Conservation (phyloP, 192 early-diverging fungal genomes). For the Linnemannia exigua region DNA sequence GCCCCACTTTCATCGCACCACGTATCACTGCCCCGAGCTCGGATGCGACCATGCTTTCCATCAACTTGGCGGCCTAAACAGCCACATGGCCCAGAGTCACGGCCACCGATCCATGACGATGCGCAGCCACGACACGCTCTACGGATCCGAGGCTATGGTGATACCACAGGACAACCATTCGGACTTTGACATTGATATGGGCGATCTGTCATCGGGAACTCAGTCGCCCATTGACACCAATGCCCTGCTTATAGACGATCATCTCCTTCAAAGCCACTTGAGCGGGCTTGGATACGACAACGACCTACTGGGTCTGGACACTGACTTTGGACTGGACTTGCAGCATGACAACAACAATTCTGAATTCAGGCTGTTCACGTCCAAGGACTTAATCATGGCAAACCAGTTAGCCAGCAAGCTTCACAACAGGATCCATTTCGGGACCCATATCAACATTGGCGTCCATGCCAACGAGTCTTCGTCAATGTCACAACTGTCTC, state of each 20-base stretch:
- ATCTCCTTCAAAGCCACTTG: slow-evolving; percentile 24
- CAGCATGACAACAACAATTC: background rate
- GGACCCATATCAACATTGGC: slow-evolving; percentile 21
- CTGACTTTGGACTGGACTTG: background rate
- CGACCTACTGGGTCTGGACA: slow-evolving; percentile 18
- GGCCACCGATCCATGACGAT: slow-evolving; percentile 34
- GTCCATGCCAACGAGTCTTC: background rate
- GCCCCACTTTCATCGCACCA: slow-evolving; percentile 30
- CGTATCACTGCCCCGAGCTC: slow-evolving; percentile 27
- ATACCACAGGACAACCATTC: slow-evolving; percentile 21
- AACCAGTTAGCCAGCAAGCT: slow-evolving; percentile 8
- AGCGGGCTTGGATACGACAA: slow-evolving; percentile 5
- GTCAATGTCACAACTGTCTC: background rate
- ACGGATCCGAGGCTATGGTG: slow-evolving; percentile 23
- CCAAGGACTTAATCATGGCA: slow-evolving; percentile 18
- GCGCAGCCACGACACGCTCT: slow-evolving; percentile 11
- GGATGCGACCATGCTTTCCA: slow-evolving; percentile 39
- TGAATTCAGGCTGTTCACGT: slow-evolving; percentile 8
- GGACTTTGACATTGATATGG: slow-evolving; percentile 42
- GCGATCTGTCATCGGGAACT: slow-evolving; percentile 17
- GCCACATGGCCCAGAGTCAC: slow-evolving; percentile 42
- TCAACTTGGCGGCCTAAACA: slow-evolving; percentile 23
- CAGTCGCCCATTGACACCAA: slow-evolving; percentile 42
- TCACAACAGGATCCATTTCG: slow-evolving; percentile 28
- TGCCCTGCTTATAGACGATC: slow-evolving; percentile 17